Conservation (phyloP, 2,329 filamentous ascomycete species). For the Shiraia sp. region DNA sequence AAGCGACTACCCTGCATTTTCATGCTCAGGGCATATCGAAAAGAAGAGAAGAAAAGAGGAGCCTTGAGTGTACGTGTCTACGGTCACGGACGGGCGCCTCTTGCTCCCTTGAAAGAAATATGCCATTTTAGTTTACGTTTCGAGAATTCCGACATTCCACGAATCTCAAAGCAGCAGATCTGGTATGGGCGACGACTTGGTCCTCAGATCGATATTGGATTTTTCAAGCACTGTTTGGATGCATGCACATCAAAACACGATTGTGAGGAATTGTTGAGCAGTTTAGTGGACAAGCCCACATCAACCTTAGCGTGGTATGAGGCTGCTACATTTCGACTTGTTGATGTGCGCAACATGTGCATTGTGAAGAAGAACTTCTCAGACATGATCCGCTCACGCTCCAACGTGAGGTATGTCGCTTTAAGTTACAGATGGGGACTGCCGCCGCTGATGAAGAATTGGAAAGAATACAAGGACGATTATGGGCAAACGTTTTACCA, state of each 20-base stretch:
- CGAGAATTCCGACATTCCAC: background rate
- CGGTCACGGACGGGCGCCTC: slow-evolving; percentile 1
- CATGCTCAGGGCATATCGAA: slow-evolving; percentile 1
- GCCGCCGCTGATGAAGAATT: background rate
- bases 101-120: slow-evolving; percentile 2
- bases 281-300: too few species aligned
- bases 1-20: slow-evolving; percentile 2
- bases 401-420: background rate
- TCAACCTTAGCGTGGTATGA: background rate
- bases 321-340: background rate
- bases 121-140: slow-evolving; percentile 4
- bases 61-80: slow-evolving; percentile 3
- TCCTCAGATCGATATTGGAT: background rate
- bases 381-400: background rate
- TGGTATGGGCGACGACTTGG: slow-evolving; percentile 1
- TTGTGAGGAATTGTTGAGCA: background rate
- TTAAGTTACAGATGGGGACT: slow-evolving; percentile 2
- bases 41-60: slow-evolving; percentile 1
- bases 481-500: background rate
- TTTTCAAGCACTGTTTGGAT: slow-evolving; percentile 1
- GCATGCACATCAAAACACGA: background rate
- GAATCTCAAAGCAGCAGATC: slow-evolving; percentile 1
- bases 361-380: background rate
- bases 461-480: background rate
- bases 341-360: background rate